phyloP scores from a whole-genome alignment of 225 moss, liverwort and hornwort genomes.

The Bryoerythrophyllum caledonicum region DNA sequence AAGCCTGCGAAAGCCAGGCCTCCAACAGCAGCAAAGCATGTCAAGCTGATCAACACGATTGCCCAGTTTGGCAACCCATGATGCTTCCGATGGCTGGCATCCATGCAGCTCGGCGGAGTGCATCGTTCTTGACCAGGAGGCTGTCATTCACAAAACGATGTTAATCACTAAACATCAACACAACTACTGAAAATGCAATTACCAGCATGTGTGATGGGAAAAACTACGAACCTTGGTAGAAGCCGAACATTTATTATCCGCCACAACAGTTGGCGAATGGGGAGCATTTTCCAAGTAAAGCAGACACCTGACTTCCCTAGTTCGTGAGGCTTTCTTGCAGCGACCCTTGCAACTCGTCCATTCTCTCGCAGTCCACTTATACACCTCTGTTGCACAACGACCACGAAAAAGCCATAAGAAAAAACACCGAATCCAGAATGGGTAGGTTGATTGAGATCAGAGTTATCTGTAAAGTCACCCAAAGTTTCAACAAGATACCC shows the following conservation, averaged over 20 bases:
- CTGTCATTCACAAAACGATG: slow-evolving; percentile 22
- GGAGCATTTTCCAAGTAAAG: slow-evolving; percentile 58
- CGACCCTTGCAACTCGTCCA: slow-evolving; percentile 72
- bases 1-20: slow-evolving; percentile 59
- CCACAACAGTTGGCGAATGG: slow-evolving; percentile 45
- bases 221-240: slow-evolving; percentile 46
- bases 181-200: neutral
- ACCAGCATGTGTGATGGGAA: neutral
- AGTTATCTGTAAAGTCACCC: too few species aligned
- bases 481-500: too few species aligned
- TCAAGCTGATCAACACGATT: slow-evolving; percentile 51
- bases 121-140: slow-evolving; percentile 33
- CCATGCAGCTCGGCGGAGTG: slow-evolving; percentile 38
- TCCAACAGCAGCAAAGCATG: slow-evolving; percentile 37
- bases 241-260: slow-evolving; percentile 61
- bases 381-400: slow-evolving; percentile 54
- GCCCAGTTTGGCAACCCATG: slow-evolving; percentile 60
- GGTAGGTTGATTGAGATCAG: too few species aligned
- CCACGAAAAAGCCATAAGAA: neutral
- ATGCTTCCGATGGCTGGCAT: slow-evolving; percentile 30
- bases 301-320: slow-evolving; percentile 56
- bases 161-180: neutral
- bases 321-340: slow-evolving; percentile 62
- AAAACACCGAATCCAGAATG: neutral
- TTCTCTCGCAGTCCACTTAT: slow-evolving; percentile 62